Evolutionary conservation across 2,329 filamentous ascomycete genomes (phyloP).

Genomic region (Calonectria ilicicola): DNA sequence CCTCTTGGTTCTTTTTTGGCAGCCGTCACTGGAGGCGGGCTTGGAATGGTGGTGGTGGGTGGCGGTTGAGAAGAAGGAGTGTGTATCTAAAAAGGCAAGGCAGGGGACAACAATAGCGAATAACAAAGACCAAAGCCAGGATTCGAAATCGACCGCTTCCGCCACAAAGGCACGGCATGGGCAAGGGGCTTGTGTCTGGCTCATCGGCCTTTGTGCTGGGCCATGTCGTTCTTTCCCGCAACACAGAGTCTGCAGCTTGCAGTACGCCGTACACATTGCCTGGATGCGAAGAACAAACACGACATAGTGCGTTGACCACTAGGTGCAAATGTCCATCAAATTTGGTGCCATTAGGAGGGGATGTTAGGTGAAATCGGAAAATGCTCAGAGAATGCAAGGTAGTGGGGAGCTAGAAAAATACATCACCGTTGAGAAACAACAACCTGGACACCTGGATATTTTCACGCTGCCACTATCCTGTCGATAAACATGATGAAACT

Average conservation of each 20-base stretch:
- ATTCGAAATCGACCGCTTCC: conserved; percentile 13
- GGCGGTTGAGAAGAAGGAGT: conserved; percentile 8
- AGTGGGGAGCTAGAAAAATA: neutral
- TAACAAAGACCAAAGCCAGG: neutral
- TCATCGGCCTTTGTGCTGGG: conserved; percentile 1
- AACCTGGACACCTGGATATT: conserved; percentile 14
- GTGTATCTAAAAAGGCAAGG: conserved; percentile 9
- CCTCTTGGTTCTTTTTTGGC: neutral
- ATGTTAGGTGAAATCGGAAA: neutral
- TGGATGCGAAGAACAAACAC: conserved; percentile 22
- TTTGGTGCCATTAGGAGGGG: neutral
- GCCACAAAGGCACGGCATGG: conserved; percentile 15
- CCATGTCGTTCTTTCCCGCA: conserved; percentile 8
- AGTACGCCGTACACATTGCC: conserved; percentile 2
- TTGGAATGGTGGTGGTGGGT: neutral
- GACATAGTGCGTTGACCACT: neutral
- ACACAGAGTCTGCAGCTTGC: conserved; percentile 12
- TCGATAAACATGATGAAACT: conserved; percentile 47
- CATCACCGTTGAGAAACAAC: neutral
- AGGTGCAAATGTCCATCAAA: neutral
- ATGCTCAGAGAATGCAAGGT: neutral
- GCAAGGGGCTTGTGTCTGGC: neutral
- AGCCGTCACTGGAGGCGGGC: neutral
- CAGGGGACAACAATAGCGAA: neutral
- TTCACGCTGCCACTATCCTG: neutral